phyloP scores from a whole-genome alignment of 1,284 basidiomycete genomes.

The Fomitopsis palustris region DNA sequence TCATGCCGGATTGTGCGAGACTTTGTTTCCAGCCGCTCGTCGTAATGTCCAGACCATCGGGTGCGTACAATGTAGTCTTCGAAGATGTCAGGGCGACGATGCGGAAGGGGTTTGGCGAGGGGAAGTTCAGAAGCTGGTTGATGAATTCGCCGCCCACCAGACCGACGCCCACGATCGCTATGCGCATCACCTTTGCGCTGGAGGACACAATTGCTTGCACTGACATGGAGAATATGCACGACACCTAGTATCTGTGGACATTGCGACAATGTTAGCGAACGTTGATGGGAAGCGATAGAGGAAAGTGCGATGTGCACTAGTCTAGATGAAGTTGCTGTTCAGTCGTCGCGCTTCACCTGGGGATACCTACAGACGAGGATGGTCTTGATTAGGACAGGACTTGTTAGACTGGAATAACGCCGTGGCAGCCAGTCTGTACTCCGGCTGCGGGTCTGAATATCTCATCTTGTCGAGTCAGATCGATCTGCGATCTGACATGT shows the following conservation, averaged over 20 bases:
- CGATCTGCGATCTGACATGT: neutral
- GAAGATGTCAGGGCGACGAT: conserved; percentile 81
- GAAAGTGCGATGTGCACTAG: too few species aligned
- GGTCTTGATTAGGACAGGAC: too few species aligned
- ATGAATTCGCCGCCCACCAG: conserved; percentile 87
- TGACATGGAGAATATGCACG: neutral
- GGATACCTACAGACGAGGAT: too few species aligned
- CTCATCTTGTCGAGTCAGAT: neutral
- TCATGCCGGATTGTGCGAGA: conserved; percentile 39
- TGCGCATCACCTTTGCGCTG: conserved; percentile 33
- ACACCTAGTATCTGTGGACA: neutral
- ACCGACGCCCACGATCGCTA: conserved; percentile 84
- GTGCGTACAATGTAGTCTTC: conserved; percentile 58
- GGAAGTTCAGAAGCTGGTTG: conserved; percentile 68
- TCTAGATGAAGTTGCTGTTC: too few species aligned
- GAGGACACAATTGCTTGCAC: conserved; percentile 3
- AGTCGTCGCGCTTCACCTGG: too few species aligned
- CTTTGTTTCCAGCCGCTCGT: conserved; percentile 41
- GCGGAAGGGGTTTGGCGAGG: conserved; percentile 61
- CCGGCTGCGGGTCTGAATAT: too few species aligned
- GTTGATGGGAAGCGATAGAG: neutral
- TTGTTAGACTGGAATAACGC: neutral
- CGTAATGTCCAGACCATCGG: conserved; percentile 42
- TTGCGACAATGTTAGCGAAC: neutral
- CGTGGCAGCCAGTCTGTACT: neutral